Percentiles rank a stretch among this genome's conserved stretches.
phyloP scores from a whole-genome alignment of 2,329 filamentous ascomycete genomes.

The Stemphylium beticola region DNA sequence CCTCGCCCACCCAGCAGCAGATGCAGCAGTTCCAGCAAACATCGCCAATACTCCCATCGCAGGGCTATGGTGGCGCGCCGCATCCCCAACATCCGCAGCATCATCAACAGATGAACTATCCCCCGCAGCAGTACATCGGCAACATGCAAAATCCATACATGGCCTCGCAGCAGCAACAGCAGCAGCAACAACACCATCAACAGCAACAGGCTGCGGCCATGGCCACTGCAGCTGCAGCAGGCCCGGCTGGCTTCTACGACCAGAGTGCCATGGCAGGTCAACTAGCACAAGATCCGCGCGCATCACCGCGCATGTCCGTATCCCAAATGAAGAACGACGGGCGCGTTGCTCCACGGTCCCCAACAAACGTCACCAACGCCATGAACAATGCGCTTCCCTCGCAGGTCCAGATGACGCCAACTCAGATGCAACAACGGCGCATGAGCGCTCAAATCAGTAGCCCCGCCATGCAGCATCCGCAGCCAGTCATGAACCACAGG shows the following conservation, averaged over 20 bases:
- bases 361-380: slow-evolving; percentile 69
- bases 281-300: slow-evolving; percentile 61
- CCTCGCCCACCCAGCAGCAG: slow-evolving; percentile 70
- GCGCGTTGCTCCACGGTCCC: slow-evolving; percentile 74
- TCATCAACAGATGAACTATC: slow-evolving; percentile 79
- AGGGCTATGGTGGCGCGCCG: slow-evolving; percentile 67
- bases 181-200: slow-evolving; percentile 87
- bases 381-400: slow-evolving; percentile 54
- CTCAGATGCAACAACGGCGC: slow-evolving; percentile 46
- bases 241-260: slow-evolving; percentile 68
- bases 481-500: slow-evolving; percentile 77
- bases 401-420: slow-evolving; percentile 49
- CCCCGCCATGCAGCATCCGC: slow-evolving; percentile 68
- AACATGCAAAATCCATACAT: slow-evolving; percentile 79
- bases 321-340: slow-evolving; percentile 72
- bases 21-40: slow-evolving; percentile 64
- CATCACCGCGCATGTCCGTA: slow-evolving; percentile 78
- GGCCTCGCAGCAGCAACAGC: slow-evolving; percentile 86
- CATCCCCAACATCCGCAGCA: slow-evolving; percentile 65
- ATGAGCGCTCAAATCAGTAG: slow-evolving; percentile 53
- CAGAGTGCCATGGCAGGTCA: slow-evolving; percentile 69
- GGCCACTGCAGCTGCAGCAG: slow-evolving; percentile 90
- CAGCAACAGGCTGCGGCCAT: slow-evolving; percentile 93
- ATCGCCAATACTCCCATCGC: slow-evolving; percentile 80
- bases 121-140: slow-evolving; percentile 73